These are phyloP conservation scores for Saussurea involucrata DNA, from an alignment of 129 eudicot genomes.

Conservation along the genomic window DNA sequence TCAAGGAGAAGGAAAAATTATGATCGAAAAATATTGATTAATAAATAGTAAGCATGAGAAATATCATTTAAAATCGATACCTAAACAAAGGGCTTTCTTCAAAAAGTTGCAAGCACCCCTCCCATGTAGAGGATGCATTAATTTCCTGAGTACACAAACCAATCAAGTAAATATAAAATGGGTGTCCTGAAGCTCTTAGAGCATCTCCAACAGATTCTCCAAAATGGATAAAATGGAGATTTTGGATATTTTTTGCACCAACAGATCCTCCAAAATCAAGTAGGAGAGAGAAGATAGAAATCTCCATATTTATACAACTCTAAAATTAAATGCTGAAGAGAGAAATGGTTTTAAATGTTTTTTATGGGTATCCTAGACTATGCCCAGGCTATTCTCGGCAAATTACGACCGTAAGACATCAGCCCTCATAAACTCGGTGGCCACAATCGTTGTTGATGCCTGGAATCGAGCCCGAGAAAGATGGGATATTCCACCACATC, in stretches of 20 bases:
- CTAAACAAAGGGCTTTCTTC: conserved; percentile 88
- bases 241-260: neutral
- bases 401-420: too few species aligned
- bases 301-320: neutral
- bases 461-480: too few species aligned
- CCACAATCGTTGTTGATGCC: too few species aligned
- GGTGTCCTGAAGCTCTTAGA: neutral
- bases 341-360: too few species aligned
- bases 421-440: too few species aligned
- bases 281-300: neutral
- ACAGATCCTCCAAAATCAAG: neutral
- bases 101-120: conserved; percentile 62
- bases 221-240: too few species aligned
- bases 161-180: neutral
- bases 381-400: too few species aligned
- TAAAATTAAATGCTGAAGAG: neutral
- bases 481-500: too few species aligned
- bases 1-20: neutral
- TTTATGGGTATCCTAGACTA: too few species aligned
- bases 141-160: conserved; percentile 55
- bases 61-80: conserved; percentile 28
- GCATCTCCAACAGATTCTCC: neutral
- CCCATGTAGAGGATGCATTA: conserved; percentile 77
- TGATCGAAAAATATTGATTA: neutral
- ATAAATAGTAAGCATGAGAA: neutral